Evolutionary conservation across 2,329 filamentous ascomycete genomes (phyloP), one percentile per base, ranked within the genome.

Genomic region (Pseudohalonectria lignicola): DNA sequence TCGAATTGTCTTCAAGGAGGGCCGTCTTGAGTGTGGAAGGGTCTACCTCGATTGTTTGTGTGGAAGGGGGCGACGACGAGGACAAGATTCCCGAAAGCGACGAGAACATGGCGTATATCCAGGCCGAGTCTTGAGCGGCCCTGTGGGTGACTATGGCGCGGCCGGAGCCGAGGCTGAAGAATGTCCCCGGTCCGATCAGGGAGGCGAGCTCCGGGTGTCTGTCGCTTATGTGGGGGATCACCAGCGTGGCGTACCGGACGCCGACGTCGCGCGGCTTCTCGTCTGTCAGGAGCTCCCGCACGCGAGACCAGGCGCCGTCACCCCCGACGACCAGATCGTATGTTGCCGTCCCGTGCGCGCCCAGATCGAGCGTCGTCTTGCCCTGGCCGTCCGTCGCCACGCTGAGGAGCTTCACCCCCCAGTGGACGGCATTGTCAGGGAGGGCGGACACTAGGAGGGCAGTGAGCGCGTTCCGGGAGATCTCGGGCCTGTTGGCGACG

Each of bases 291-390:
- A 63, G 41, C 1, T 42, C 38, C 1, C 66, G 55, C 4, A 66
- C 49, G 39, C 52, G 59, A 13, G 48, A 57, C 59, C 60, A 64
- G 2, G 60, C 58, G 4, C 62, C 62, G 47, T 62, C 59, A 1
- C 58, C 59, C 9, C 63, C 62, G 23, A 63, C 49, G 5, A 61
- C 54, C 2, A 63, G 42, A 39, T 64, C 61, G 36, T 56, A 62
- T 17, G n/a, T n/a, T n/a, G n/a, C 5, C 16, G 4, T 18, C 30
- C 5, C n/a, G 2, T 4, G 30, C 30, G 15, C n/a, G n/a, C n/a
- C n/a, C n/a, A 31, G 15, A 4, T 11, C 15, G 1, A 39, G 40
- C 12, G 45, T 32, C 2, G 35, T 46, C 23, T 47, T 44, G 23
- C 44, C 30, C n/a, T 38, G 12, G 16, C 45, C 48, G 2, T 19